Evolutionary conservation across 352 stramenopile genomes (phyloP).

Genomic region (Phytophthora sp.): DNA sequence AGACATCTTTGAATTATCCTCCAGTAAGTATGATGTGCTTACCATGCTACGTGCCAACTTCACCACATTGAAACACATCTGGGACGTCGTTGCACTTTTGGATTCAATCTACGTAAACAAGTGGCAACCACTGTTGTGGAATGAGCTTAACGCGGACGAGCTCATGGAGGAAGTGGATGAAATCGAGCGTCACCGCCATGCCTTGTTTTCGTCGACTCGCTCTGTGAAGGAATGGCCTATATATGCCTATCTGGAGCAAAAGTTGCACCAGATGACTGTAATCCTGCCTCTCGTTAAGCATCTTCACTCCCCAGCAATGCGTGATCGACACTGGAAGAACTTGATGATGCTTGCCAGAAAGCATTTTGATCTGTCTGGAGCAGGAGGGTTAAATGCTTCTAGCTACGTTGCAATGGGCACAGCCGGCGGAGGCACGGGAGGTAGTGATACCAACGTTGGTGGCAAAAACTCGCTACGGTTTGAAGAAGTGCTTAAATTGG

Average conservation of each 20-base stretch:
- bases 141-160: conserved; percentile 87
- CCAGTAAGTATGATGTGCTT: conserved; percentile 85
- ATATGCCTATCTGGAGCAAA: conserved; percentile 91
- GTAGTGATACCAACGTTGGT: neutral
- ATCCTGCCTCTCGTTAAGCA: conserved; percentile 92
- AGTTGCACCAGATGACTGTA: conserved; percentile 92
- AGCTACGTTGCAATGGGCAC: conserved; percentile 20
- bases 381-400: conserved; percentile 14
- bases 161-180: conserved; percentile 92
- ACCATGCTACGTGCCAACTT: conserved; percentile 85
- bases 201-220: conserved; percentile 56
- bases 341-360: conserved; percentile 87
- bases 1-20: conserved; percentile 95
- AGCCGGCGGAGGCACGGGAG: conserved; percentile 2
- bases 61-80: conserved; percentile 91
- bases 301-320: conserved; percentile 87
- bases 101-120: conserved; percentile 70
- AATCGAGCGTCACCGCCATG: conserved; percentile 61
- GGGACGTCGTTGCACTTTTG: conserved; percentile 93
- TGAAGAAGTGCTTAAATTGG: conserved; percentile 93
- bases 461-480: conserved; percentile 71
- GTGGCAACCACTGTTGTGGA: conserved; percentile 91
- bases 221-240: conserved; percentile 93
- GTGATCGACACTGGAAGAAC: conserved; percentile 90
- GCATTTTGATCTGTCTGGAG: conserved; percentile 77